phyloP scores from a whole-genome alignment of 768 basidiomycete species.

The Stropharia rugosoannulata region DNA sequence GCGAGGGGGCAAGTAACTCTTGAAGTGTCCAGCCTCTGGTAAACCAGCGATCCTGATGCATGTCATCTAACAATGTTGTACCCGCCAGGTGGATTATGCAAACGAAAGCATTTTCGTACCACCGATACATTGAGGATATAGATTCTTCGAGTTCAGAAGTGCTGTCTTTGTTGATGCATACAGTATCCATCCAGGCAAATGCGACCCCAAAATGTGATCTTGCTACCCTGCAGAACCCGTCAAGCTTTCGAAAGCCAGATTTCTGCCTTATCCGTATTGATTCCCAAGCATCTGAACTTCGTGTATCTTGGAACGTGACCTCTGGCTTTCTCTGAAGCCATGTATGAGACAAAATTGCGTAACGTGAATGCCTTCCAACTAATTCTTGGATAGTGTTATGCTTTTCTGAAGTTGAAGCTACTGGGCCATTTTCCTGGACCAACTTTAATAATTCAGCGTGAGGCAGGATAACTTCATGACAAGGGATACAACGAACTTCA shows the following conservation, averaged over 20 bases:
- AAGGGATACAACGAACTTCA: too few species aligned
- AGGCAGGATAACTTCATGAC: too few species aligned
- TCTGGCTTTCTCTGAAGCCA: not conserved
- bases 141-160: slow-evolving; percentile 2
- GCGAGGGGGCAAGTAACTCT: not conserved
- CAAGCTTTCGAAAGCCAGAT: not conserved
- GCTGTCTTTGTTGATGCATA: slow-evolving; percentile 4
- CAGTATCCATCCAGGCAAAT: not conserved
- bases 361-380: not conserved
- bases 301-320: not conserved
- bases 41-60: not conserved
- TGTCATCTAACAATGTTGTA: not conserved
- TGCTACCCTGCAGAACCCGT: not conserved
- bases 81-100: not conserved
- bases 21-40: slow-evolving; percentile 6
- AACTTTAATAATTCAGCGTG: too few species aligned
- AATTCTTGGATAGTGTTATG: too few species aligned
- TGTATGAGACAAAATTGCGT: not conserved
- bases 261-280: too few species aligned
- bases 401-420: too few species aligned
- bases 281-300: too few species aligned
- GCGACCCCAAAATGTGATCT: not conserved
- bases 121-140: slow-evolving; percentile 1
- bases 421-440: too few species aligned
- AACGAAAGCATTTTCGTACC: not conserved